Conservation (phyloP, 306 rosid genomes). For the Corylus americana region DNA sequence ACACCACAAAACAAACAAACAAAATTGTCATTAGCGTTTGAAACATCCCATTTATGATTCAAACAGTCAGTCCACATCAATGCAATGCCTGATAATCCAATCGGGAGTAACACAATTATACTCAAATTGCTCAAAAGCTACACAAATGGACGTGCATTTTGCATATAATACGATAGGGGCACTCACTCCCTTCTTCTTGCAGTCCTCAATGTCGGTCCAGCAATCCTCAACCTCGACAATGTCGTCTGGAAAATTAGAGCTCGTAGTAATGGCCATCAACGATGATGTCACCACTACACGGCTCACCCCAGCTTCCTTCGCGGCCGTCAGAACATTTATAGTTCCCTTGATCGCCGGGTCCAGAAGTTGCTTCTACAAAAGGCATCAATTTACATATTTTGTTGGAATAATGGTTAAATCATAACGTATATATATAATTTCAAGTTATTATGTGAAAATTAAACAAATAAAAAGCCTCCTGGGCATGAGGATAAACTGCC, state of each 20-base stretch:
- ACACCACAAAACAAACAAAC: slow-evolving; percentile 2
- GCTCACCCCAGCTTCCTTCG: slow-evolving; percentile 72
- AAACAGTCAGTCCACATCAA: too few species aligned
- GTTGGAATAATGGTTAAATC: too few species aligned
- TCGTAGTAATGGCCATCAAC: slow-evolving; percentile 61
- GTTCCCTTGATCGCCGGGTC: slow-evolving; percentile 94
- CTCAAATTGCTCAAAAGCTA: background rate
- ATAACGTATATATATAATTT: too few species aligned
- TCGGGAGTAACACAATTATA: too few species aligned
- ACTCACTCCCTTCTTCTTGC: slow-evolving; percentile 69
- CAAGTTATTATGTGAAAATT: too few species aligned
- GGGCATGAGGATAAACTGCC: slow-evolving; percentile 14
- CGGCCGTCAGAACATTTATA: slow-evolving; percentile 65
- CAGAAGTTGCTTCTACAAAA: slow-evolving; percentile 47
- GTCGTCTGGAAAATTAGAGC: slow-evolving; percentile 66
- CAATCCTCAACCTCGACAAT: slow-evolving; percentile 61
- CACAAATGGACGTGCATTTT: background rate
- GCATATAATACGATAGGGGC: background rate
- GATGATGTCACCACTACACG: slow-evolving; percentile 92
- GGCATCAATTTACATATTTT: background rate
- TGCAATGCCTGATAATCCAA: too few species aligned
- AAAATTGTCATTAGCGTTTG: slow-evolving; percentile 4
- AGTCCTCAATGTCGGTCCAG: slow-evolving; percentile 80
- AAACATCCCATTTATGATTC: too few species aligned
- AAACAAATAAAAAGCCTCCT: slow-evolving; percentile 31